These are phyloP conservation scores for Fusarium oligoseptatum DNA, from an alignment of 2,329 filamentous ascomycete species.

Conservation along the genomic window DNA sequence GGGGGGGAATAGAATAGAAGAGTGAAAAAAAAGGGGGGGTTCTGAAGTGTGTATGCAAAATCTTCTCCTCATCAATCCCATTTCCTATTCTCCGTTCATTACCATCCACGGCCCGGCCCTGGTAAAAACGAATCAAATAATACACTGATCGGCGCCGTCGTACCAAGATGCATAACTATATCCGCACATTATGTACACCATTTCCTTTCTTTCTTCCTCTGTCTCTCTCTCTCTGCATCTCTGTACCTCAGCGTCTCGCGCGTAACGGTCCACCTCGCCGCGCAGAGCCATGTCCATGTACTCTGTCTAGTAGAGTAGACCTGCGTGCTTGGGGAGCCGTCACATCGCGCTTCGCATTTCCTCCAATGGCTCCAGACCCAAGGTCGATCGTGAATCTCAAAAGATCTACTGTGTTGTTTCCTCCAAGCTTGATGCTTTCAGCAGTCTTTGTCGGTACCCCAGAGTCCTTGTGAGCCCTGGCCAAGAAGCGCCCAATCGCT, in stretches of 20 bases:
- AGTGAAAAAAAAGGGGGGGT: slow-evolving; percentile 27
- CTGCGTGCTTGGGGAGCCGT: not conserved
- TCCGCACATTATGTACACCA: slow-evolving; percentile 44
- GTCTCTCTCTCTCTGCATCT: not conserved
- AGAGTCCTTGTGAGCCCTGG: slow-evolving; percentile 49
- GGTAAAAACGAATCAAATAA: slow-evolving; percentile 26
- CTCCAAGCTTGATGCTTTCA: slow-evolving; percentile 57
- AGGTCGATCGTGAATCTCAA: slow-evolving; percentile 61
- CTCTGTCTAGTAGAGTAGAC: not conserved
- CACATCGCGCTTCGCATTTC: slow-evolving; percentile 40
- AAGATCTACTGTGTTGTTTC: slow-evolving; percentile 63
- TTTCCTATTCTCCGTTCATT: slow-evolving; percentile 37
- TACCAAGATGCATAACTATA: slow-evolving; percentile 35
- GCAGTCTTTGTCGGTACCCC: slow-evolving; percentile 55
- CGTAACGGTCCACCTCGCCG: slow-evolving; percentile 25
- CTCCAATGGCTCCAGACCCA: slow-evolving; percentile 48
- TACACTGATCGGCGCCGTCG: slow-evolving; percentile 27
- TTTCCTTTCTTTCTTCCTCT: slow-evolving; percentile 1
- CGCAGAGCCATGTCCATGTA: not conserved
- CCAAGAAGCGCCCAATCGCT: slow-evolving; percentile 68
- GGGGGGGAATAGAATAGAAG: slow-evolving; percentile 39
- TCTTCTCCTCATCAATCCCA: slow-evolving; percentile 35
- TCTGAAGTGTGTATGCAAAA: slow-evolving; percentile 45
- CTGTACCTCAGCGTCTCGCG: slow-evolving; percentile 3
- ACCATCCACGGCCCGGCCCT: slow-evolving; percentile 36